Evolutionary conservation across 208 protist species (phyloP).

Genomic region (Trypanosoma platydactyli): DNA sequence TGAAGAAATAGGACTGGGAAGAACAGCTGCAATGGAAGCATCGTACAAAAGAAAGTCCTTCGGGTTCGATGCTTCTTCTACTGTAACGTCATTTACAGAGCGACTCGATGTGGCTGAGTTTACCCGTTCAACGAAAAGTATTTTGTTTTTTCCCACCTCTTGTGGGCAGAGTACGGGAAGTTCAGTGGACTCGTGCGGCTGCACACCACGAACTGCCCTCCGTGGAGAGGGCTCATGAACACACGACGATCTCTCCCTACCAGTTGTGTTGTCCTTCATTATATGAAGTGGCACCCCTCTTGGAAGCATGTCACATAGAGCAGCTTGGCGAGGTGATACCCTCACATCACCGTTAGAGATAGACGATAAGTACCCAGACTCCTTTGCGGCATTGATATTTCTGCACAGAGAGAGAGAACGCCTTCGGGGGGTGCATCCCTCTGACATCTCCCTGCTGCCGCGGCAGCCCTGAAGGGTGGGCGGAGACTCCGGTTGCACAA

Average conservation of each 20-base stretch:
- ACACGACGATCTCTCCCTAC: background rate
- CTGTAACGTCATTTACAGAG: background rate
- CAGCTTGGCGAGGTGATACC: background rate
- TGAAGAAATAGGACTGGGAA: background rate
- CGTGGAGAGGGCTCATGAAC: background rate
- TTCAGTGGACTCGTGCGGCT: slow-evolving; percentile 1
- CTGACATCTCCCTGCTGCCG: background rate
- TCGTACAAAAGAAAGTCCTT: background rate
- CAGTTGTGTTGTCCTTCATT: background rate
- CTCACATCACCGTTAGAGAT: background rate
- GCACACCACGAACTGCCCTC: background rate
- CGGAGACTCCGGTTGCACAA: slow-evolving; percentile 14
- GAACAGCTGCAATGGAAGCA: background rate
- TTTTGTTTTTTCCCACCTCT: background rate
- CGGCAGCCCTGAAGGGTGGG: slow-evolving; percentile 10
- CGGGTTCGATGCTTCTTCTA: background rate
- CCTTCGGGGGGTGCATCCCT: background rate
- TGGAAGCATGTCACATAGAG: background rate
- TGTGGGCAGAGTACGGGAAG: slow-evolving; percentile 1
- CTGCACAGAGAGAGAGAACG: background rate
- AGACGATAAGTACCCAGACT: background rate
- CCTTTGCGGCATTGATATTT: background rate
- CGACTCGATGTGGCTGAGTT: background rate
- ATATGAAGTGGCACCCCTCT: background rate
- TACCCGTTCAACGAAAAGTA: background rate